These are phyloP conservation scores for Hamamelis virginiana DNA, from an alignment of 164 flowering plant genomes.

Conservation along the genomic window DNA sequence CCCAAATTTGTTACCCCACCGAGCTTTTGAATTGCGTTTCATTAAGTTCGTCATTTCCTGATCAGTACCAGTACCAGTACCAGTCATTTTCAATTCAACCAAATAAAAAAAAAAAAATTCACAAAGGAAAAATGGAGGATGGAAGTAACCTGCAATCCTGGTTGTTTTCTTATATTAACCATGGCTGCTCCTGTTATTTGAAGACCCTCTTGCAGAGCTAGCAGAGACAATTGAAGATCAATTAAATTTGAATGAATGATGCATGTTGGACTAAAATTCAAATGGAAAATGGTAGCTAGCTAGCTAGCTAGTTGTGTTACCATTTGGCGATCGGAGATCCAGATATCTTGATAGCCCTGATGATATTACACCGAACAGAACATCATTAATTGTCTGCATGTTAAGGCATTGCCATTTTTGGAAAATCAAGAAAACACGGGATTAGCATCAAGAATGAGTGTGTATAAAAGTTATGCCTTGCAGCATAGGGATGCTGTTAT, in stretches of 20 bases:
- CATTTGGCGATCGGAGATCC: constrained; percentile 37
- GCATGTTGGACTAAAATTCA: not conserved
- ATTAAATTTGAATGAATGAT: not conserved
- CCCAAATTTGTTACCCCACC: constrained; percentile 80
- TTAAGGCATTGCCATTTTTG: not conserved
- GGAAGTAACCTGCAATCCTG: constrained; percentile 58
- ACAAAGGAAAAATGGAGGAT: not conserved
- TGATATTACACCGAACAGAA: constrained; percentile 70
- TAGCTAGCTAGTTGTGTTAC: constrained; percentile 22
- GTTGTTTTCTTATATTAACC: constrained; percentile 65
- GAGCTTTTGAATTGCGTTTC: constrained; percentile 30
- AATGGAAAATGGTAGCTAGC: not conserved
- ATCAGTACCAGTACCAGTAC: not conserved
- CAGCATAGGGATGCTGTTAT: too few species aligned
- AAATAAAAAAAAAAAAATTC: not conserved
- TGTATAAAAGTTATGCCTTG: too few species aligned
- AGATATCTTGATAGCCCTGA: constrained; percentile 64
- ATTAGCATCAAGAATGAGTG: not conserved
- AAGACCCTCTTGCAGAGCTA: constrained; percentile 38
- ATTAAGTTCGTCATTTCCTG: constrained; percentile 60
- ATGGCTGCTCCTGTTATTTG: constrained; percentile 69
- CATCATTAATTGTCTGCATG: constrained; percentile 84
- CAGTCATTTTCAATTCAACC: not conserved
- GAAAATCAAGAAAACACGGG: not conserved
- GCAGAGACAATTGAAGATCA: constrained; percentile 2